phyloP scores from a whole-genome alignment of 129 eudicot genomes.

The carrot (Daucus carota) region DH1_v3.0 NC_030385.2:45510001-45510500 shows the following conservation, averaged over 20 bases:
- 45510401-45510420: not conserved
- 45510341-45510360: not conserved
- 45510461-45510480: constrained; percentile 91
- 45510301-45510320: not conserved
- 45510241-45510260: not conserved
- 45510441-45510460: not conserved
- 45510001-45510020: not conserved
- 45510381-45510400: not conserved
- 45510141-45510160: not conserved
- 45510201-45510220: not conserved
- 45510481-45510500: constrained; percentile 67
- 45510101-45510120: not conserved
- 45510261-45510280: not conserved
- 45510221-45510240: not conserved
- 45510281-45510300: not conserved
- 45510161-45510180: not conserved
- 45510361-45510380: not conserved
- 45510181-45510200: not conserved
- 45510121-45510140: not conserved
- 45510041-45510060: not conserved
- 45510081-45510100: not conserved
- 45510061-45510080: not conserved
- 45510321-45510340: not conserved
- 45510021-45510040: not conserved
- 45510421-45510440: not conserved